phyloP scores from a whole-genome alignment of 192 early-diverging fungal genomes.

The Coemansia guatemalensis region DNA sequence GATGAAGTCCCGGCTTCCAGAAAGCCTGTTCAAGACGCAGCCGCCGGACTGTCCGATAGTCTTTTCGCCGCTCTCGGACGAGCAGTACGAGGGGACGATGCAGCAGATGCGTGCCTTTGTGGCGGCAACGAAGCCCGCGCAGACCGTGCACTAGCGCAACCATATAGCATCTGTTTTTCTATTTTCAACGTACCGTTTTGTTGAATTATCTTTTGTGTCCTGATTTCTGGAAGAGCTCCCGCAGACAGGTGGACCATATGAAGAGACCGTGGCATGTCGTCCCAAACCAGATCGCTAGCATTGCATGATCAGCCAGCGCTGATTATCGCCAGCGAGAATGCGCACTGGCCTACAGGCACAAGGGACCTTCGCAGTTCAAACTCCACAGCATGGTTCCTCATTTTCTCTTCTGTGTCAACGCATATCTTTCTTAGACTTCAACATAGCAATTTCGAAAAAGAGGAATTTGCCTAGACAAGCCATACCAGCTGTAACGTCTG shows the following conservation, averaged over 20 bases:
- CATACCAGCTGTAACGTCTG: too few relatives aligned
- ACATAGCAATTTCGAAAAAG: too few relatives aligned
- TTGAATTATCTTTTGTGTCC: neutral
- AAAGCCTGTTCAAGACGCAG: conserved; percentile 32
- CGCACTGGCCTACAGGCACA: neutral
- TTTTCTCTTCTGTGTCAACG: too few relatives aligned
- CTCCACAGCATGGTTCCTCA: too few relatives aligned
- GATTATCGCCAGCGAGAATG: neutral
- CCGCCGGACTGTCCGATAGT: conserved; percentile 50
- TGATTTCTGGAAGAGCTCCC: too few relatives aligned
- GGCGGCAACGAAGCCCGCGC: neutral
- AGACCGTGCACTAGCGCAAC: neutral
- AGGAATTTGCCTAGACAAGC: too few relatives aligned
- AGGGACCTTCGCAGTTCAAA: too few relatives aligned
- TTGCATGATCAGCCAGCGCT: neutral
- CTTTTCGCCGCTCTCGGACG: conserved; percentile 44
- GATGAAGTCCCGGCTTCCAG: conserved; percentile 38
- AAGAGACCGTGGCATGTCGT: too few relatives aligned
- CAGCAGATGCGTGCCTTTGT: conserved; percentile 26
- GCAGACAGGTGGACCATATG: too few relatives aligned
- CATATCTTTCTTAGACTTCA: too few relatives aligned
- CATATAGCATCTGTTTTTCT: neutral
- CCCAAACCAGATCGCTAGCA: too few relatives aligned
- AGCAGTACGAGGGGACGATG: conserved; percentile 34
- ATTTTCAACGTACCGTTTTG: neutral